phyloP scores from a whole-genome alignment of 345 rosid species.

The Hibiscus mutabilis region DNA sequence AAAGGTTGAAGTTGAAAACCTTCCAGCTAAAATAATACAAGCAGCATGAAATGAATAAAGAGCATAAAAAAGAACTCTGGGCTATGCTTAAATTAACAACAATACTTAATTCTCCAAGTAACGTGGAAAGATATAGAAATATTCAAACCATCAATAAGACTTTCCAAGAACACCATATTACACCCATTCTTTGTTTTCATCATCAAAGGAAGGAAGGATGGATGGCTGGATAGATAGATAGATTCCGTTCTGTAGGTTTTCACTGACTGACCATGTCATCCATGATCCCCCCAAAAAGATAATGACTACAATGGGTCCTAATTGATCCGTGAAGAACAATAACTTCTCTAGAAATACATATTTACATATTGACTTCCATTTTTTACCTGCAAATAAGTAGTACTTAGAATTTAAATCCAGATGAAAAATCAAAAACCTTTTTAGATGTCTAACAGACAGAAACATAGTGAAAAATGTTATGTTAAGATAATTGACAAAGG shows the following conservation, averaged over 20 bases:
- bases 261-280: not conserved
- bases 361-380: not conserved
- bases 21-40: slow-evolving; percentile 16
- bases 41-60: not conserved
- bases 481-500: not conserved
- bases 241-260: not conserved
- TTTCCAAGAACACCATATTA: not conserved
- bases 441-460: not conserved
- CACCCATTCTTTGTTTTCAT: not conserved
- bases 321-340: not conserved
- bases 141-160: not conserved
- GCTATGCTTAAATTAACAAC: not conserved
- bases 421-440: not conserved
- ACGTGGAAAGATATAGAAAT: not conserved
- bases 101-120: slow-evolving; percentile 1
- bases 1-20: slow-evolving; percentile 21
- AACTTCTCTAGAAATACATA: not conserved
- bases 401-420: not conserved
- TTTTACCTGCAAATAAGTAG: slow-evolving; percentile 3
- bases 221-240: too few relatives aligned
- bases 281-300: not conserved
- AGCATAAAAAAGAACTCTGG: slow-evolving; percentile 7
- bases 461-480: not conserved
- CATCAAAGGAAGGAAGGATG: not conserved
- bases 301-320: not conserved